Evolutionary conservation across 257 asterid genomes (phyloP), one percentile per base, ranked within the genome.

Genomic region (Parsonsia alboflavescens): DNA sequence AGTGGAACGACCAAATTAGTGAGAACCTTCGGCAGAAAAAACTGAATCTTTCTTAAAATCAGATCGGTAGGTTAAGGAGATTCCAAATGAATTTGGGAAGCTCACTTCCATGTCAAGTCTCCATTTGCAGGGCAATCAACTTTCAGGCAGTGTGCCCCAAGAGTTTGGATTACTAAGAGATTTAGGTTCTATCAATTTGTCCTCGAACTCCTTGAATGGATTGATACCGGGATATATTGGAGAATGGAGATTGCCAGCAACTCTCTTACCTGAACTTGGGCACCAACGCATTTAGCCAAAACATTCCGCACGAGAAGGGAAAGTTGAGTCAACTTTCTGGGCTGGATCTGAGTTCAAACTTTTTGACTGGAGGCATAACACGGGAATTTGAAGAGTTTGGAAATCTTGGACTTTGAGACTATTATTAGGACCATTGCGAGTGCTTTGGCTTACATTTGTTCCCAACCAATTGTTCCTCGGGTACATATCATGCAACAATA

Each of bases 401-500:
- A 46, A 70, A 11, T 6, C 8, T 44, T 68, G 1, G 1, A 33
- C 39, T 33, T 33, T 67, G 26, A 78, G 59, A 74, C 71, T 17
- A 75, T 78, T 15, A 68, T 84, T 2, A 81, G 68, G 71, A 82
- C 78, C 1, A 53, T 79, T 7, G 85, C 82, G 16, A 22, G 74
- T 71, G 88, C 85, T 33, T 73, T 81, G 39, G 69, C 83, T 7
- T 84, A 84, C 28, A 76, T 84, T 49, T 71, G 80, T 45, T 81
- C 77, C 17, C 82, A 85, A 73, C 81, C 84, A 28, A 78, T 85
- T 6, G 63, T 85, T 69, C 89, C 83, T 36, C 70, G 77, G 16
- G 88, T n/a, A 81, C 57, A 73, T 81, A 71, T 79, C 86, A 11
- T 81, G 84, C 76, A 84, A 81, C 73, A 84, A 84, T 52, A 62